Percentiles rank a stretch among this genome's conserved stretches.
phyloP scores from a whole-genome alignment of 2,329 filamentous ascomycete species.

The Apiospora rasikravindrae region DNA sequence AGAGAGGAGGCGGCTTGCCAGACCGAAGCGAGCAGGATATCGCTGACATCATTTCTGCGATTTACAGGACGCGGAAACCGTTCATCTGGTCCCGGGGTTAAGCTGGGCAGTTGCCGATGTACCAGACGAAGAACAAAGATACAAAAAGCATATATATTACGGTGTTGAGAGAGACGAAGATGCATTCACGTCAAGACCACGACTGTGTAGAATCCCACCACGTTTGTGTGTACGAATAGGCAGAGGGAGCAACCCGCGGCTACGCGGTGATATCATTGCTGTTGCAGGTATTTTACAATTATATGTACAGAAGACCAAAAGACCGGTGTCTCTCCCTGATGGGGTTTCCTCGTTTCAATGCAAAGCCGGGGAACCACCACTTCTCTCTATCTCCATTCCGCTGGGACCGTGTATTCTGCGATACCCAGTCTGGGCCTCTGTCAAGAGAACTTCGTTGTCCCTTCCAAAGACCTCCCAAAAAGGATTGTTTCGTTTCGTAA shows the following conservation, averaged over 20 bases:
- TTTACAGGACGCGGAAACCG: slow-evolving; percentile 59
- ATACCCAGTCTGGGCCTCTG: background rate
- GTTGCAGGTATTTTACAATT: background rate
- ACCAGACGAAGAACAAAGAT: slow-evolving; percentile 10
- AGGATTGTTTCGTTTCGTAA: background rate
- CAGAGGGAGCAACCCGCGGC: slow-evolving; percentile 10
- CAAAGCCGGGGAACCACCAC: background rate
- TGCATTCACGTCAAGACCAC: background rate
- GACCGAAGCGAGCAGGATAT: background rate
- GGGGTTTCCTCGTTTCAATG: background rate
- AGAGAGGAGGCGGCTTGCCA: too few relatives aligned
- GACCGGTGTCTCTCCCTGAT: background rate
- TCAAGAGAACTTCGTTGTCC: background rate
- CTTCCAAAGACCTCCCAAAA: background rate
- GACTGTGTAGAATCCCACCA: background rate
- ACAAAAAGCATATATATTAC: slow-evolving; percentile 24
- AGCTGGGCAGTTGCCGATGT: slow-evolving; percentile 25
- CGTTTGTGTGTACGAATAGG: background rate
- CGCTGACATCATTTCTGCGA: background rate
- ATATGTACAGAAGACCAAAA: background rate
- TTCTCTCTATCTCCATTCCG: background rate
- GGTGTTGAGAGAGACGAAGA: slow-evolving; percentile 26
- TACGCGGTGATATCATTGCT: background rate
- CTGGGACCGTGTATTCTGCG: background rate
- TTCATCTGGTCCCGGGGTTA: slow-evolving; percentile 55